Conservation (phyloP, 345 rosid species). For the Heritiera littoralis region DNA sequence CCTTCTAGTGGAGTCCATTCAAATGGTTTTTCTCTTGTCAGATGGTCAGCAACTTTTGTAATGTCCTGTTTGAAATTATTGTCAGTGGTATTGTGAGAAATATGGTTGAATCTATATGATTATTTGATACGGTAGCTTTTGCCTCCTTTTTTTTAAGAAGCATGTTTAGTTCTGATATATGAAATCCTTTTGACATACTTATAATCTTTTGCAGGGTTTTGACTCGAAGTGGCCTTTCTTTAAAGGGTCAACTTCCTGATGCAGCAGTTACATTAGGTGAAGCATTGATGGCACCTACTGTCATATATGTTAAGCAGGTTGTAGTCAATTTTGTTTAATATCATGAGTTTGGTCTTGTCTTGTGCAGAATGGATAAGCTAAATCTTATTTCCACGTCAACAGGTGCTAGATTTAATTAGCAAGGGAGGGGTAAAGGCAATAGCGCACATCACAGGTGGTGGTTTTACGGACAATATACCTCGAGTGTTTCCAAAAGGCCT, state of each 20-base stretch:
- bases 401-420: conserved; percentile 67
- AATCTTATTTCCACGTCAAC: not conserved
- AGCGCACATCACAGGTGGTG: conserved; percentile 94
- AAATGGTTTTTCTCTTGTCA: conserved; percentile 86
- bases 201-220: conserved; percentile 48
- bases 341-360: not conserved
- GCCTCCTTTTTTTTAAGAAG: not conserved
- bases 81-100: not conserved
- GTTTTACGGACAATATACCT: conserved; percentile 88
- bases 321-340: not conserved
- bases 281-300: conserved; percentile 92
- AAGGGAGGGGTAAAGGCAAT: conserved; percentile 88
- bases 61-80: not conserved
- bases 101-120: not conserved
- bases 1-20: conserved; percentile 94
- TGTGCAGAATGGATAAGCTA: not conserved
- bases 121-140: not conserved
- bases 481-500: conserved; percentile 77
- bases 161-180: not conserved
- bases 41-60: conserved; percentile 45
- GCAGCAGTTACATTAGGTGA: conserved; percentile 61
- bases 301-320: conserved; percentile 87
- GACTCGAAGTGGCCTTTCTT: conserved; percentile 58
- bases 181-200: not conserved
- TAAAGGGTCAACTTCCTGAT: conserved; percentile 69